Evolutionary conservation across 805 yeast genomes (phyloP).

Genomic region (Suhomyces sp.): DNA sequence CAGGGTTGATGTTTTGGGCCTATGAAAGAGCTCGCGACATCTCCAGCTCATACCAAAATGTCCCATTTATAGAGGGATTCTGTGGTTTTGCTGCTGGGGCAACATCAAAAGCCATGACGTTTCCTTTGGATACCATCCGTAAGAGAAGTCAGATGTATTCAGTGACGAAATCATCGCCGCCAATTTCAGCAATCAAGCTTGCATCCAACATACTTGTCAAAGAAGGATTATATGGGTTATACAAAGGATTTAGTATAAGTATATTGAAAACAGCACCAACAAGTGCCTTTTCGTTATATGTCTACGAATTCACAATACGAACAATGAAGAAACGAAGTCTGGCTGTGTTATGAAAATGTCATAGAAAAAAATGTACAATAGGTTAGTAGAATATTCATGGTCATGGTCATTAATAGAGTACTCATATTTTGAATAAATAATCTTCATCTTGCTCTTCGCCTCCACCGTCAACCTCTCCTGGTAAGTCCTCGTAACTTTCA

Average conservation of each 20-base stretch:
- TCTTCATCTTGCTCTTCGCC: slow-evolving; percentile 26
- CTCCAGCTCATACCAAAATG: slow-evolving; percentile 20
- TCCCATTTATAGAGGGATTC: slow-evolving; percentile 49
- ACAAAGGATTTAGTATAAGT: slow-evolving; percentile 72
- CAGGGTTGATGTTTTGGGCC: slow-evolving; percentile 73
- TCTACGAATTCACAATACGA: slow-evolving; percentile 50
- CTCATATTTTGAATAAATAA: slow-evolving; percentile 27
- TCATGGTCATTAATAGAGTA: too few species aligned
- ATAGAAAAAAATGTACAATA: too few species aligned
- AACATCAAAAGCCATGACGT: slow-evolving; percentile 67
- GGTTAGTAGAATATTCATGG: too few species aligned
- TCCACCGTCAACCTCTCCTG: slow-evolving; percentile 9
- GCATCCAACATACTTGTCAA: slow-evolving; percentile 39
- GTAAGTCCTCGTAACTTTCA: slow-evolving; percentile 19
- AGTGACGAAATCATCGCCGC: slow-evolving; percentile 3
- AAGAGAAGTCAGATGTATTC: slow-evolving; percentile 67
- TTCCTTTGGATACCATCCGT: slow-evolving; percentile 84
- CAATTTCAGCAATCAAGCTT: slow-evolving; percentile 20
- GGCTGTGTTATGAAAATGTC: background rate
- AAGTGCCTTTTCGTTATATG: slow-evolving; percentile 62
- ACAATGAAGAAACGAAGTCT: background rate
- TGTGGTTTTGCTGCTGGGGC: slow-evolving; percentile 80
- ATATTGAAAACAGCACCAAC: slow-evolving; percentile 80
- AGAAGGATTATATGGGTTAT: slow-evolving; percentile 70
- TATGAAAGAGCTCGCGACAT: slow-evolving; percentile 54